These are phyloP conservation scores for Lasiosphaeris hirsuta DNA, from an alignment of 495 filamentous ascomycete species.

Conservation along the genomic window DNA sequence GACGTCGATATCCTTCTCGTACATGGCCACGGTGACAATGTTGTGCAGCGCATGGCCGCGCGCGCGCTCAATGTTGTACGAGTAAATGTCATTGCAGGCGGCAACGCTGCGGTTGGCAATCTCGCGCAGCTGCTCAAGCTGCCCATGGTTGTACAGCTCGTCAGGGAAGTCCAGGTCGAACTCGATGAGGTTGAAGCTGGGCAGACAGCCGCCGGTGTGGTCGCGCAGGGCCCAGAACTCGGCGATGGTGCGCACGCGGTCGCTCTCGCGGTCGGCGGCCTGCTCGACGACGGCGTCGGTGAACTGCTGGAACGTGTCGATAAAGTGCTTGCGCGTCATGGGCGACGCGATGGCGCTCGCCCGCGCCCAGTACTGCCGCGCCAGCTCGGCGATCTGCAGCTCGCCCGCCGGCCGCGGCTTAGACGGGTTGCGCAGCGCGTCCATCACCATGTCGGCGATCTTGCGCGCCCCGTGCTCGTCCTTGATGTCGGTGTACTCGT, in stretches of 20 bases:
- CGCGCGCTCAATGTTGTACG: constrained; percentile 15
- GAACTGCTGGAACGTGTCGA: constrained; percentile 10
- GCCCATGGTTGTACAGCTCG: constrained; percentile 4
- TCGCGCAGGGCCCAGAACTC: constrained; percentile 5
- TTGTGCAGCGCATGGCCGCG: constrained; percentile 16
- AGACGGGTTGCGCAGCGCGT: constrained; percentile 8
- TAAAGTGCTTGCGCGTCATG: constrained; percentile 2
- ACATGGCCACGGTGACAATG: constrained; percentile 9
- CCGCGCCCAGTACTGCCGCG: constrained; percentile 8
- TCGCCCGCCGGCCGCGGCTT: constrained; percentile 12
- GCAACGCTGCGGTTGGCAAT: neutral
- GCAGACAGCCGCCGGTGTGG: neutral
- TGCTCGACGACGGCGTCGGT: constrained; percentile 1
- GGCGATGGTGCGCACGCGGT: constrained; percentile 1
- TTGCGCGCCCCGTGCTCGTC: neutral
- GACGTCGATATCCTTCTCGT: constrained; percentile 2
- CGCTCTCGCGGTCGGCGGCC: neutral
- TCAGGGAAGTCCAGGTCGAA: constrained; percentile 8
- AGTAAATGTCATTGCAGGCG: constrained; percentile 8
- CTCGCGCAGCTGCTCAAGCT: constrained; percentile 8
- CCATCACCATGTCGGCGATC: constrained; percentile 8
- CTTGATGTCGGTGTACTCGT: constrained; percentile 14
- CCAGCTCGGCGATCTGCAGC: constrained; percentile 7
- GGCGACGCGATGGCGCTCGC: constrained; percentile 1
- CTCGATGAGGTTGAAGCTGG: constrained; percentile 3